phyloP scores from a whole-genome alignment of 1,139 yeast genomes.

The Barnettozyma hawaiiensis region DNA sequence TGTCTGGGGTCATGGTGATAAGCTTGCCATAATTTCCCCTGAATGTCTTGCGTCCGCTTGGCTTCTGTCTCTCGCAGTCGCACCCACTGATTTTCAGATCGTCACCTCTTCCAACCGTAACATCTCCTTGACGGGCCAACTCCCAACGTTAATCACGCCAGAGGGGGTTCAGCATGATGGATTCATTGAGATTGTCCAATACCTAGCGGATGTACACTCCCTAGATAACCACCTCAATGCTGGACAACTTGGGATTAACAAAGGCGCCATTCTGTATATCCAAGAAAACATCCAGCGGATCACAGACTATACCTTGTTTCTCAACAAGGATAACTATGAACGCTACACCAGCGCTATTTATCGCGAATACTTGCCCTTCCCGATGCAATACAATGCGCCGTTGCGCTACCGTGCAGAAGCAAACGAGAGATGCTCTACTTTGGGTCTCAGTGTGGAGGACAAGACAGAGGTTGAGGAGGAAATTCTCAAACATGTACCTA shows the following conservation, averaged over 20 bases:
- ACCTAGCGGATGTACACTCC: constrained; percentile 24
- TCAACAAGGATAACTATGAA: constrained; percentile 60
- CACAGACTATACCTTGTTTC: constrained; percentile 57
- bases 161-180: constrained; percentile 41
- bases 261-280: constrained; percentile 35
- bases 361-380: constrained; percentile 61
- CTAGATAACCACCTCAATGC: constrained; percentile 8
- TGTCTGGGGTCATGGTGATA: constrained; percentile 22
- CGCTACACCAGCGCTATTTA: constrained; percentile 57
- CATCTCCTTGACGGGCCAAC: constrained; percentile 42
- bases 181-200: constrained; percentile 41
- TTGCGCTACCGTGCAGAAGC: constrained; percentile 48
- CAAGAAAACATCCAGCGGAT: constrained; percentile 40
- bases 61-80: constrained; percentile 28
- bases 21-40: constrained; percentile 35
- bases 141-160: constrained; percentile 48
- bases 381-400: constrained; percentile 82
- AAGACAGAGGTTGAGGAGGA: constrained; percentile 27
- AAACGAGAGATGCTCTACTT: constrained; percentile 35
- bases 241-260: constrained; percentile 28
- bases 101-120: constrained; percentile 57
- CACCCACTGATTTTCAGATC: constrained; percentile 30
- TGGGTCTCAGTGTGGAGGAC: constrained; percentile 26
- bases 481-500: constrained; percentile 33
- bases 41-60: constrained; percentile 39